Conservation (phyloP, 2,329 filamentous ascomycete species). For the Ramularia endophylla region DNA sequence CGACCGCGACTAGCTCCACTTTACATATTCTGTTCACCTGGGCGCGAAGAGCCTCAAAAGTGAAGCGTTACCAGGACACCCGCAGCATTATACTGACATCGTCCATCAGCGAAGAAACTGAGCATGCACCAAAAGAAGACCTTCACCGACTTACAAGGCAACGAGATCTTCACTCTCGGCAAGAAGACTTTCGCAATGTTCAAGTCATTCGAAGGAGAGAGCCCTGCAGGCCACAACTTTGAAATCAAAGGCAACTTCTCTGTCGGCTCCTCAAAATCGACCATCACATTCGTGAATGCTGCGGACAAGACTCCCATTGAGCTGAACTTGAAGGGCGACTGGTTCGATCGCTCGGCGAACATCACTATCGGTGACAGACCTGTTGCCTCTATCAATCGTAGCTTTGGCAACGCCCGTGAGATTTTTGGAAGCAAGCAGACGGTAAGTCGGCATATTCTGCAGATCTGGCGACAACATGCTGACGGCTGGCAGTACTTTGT, state of each 20-base stretch:
- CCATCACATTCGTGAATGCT: slow-evolving; percentile 51
- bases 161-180: slow-evolving; percentile 53
- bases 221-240: slow-evolving; percentile 19
- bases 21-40: too few relatives aligned
- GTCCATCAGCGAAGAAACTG: slow-evolving; percentile 31
- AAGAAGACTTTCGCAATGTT: slow-evolving; percentile 50
- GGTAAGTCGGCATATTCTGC: slow-evolving; percentile 15
- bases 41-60: too few relatives aligned
- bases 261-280: slow-evolving; percentile 48
- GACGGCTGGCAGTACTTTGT: slow-evolving; percentile 47
- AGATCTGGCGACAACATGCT: slow-evolving; percentile 1
- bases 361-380: slow-evolving; percentile 49
- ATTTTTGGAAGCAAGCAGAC: slow-evolving; percentile 58
- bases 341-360: slow-evolving; percentile 51
- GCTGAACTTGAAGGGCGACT: slow-evolving; percentile 57
- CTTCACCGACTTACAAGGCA: slow-evolving; percentile 48
- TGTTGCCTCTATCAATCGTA: slow-evolving; percentile 55
- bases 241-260: slow-evolving; percentile 47
- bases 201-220: slow-evolving; percentile 47
- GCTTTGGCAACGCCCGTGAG: slow-evolving; percentile 53
- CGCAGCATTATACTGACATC: too few relatives aligned
- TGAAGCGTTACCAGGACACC: too few relatives aligned
- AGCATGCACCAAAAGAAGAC: slow-evolving; percentile 49
- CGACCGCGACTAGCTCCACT: too few relatives aligned
- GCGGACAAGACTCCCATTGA: slow-evolving; percentile 39